phyloP scores from a whole-genome alignment of 495 filamentous ascomycete genomes.

The Lasiosphaeris hirsuta region DNA sequence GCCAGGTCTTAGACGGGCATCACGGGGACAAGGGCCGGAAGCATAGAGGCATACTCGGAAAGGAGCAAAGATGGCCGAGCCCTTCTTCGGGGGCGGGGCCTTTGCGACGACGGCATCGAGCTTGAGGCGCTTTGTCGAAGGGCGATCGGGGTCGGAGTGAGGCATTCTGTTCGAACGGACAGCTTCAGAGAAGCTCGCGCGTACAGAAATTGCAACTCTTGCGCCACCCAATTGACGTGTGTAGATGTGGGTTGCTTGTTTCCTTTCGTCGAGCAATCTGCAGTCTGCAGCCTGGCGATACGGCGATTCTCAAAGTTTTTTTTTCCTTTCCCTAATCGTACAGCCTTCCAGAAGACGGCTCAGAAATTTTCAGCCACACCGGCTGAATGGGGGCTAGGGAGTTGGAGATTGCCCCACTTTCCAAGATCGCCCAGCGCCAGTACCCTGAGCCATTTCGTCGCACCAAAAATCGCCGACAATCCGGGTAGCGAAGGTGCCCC shows the following conservation, averaged over 20 bases:
- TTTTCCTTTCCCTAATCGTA: not conserved
- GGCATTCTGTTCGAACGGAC: slow-evolving; percentile 36
- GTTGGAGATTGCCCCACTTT: no score
- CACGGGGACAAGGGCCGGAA: slow-evolving; percentile 6
- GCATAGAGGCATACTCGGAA: slow-evolving; percentile 85
- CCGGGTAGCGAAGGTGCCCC: no score
- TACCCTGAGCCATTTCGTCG: no score
- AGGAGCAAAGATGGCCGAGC: slow-evolving; percentile 83
- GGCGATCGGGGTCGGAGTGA: slow-evolving; percentile 49
- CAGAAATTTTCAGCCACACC: slow-evolving; percentile 27
- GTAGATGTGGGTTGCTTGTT: not conserved
- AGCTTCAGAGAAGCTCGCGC: slow-evolving; percentile 14
- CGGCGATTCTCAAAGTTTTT: slow-evolving; percentile 16
- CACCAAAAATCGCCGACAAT: no score
- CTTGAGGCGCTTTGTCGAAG: slow-evolving; percentile 67
- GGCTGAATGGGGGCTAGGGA: no score
- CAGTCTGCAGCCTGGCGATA: no score
- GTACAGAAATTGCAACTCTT: not conserved
- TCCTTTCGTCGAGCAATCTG: no score
- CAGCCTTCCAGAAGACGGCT: not conserved
- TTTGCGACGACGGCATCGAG: slow-evolving; percentile 35
- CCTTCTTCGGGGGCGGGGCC: slow-evolving; percentile 32
- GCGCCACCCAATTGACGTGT: not conserved
- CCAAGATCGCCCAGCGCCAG: no score
- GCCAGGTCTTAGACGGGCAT: not conserved